Evolutionary conservation across 129 eudicot genomes (phyloP), one percentile per base, ranked within the genome.

Genomic region (Flaveria robusta): DNA sequence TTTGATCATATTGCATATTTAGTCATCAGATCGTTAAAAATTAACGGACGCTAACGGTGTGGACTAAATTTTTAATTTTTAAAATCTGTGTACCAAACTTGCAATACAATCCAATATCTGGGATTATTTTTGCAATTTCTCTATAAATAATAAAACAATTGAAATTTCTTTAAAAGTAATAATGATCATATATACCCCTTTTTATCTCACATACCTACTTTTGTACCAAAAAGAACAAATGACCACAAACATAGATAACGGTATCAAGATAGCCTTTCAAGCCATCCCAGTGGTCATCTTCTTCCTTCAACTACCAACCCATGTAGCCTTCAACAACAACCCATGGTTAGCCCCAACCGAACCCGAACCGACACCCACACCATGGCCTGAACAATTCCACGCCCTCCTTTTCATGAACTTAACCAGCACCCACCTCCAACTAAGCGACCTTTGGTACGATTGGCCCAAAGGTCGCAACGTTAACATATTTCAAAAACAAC

Each of bases 351-450:
- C 49, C 74, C 15, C 74, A 41, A 69, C 66, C 22, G 64, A 75
- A 74, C 74, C 79, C 22, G 20, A 49, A 34, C 85, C 85, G 1
- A 82, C 66, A 51, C 85, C 82, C 8, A 64, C 79, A 23, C 85
- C 85, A 77, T 82, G 85, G 85, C 85, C 85, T 5, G 75, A 82
- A 71, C 85, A 77, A 66, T 82, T 82, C 55, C 85, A 77, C 24
- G 82, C 85, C 3, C 82, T 82, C 54, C 71, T 82, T 14, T 82
- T 60, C 71, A 77, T 82, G 82, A 77, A 72, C 82, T 64, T 77
- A 55, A 52, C 82, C 26, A 18, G 63, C 5, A 74, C 79, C 47
- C 75, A 66, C 14, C 78, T 70, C 74, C 85, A 82, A 46, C 69
- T 82, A 74, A 77, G 78, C 15, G 82, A 82, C 69, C 82, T 82